A percentile compares a stretch with the other conserved stretches of the same genome.
Evolutionary conservation across 2,329 filamentous ascomycete species (phyloP).

Genomic region (Scedosporium apiospermum): DNA sequence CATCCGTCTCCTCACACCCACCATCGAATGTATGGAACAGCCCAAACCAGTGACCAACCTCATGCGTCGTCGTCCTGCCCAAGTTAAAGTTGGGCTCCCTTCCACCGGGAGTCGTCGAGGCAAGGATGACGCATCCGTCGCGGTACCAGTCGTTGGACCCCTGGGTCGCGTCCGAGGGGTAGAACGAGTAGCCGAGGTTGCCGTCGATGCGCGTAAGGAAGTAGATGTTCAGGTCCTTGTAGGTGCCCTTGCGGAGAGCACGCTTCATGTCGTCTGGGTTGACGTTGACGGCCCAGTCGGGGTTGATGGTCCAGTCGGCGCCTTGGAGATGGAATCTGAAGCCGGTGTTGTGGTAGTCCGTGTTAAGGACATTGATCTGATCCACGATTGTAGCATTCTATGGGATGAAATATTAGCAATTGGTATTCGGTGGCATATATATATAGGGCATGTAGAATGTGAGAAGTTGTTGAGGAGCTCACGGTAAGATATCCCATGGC

Average conservation of each 20-base stretch:
- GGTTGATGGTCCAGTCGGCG: slow-evolving; percentile 36
- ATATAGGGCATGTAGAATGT: not conserved
- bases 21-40: slow-evolving; percentile 32
- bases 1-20: slow-evolving; percentile 17
- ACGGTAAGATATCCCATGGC: not conserved
- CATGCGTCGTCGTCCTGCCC: slow-evolving; percentile 20
- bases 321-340: slow-evolving; percentile 34
- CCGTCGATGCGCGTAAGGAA: slow-evolving; percentile 20
- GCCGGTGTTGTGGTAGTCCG: slow-evolving; percentile 30
- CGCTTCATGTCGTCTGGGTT: slow-evolving; percentile 33
- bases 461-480: not conserved
- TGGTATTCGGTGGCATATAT: not conserved
- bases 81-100: slow-evolving; percentile 20
- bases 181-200: slow-evolving; percentile 36
- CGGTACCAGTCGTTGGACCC: slow-evolving; percentile 17
- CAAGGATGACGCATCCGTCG: slow-evolving; percentile 30
- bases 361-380: slow-evolving; percentile 37
- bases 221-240: slow-evolving; percentile 27
- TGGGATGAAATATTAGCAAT: not conserved
- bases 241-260: slow-evolving; percentile 33
- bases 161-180: slow-evolving; percentile 21
- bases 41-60: slow-evolving; percentile 33
- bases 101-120: slow-evolving; percentile 27
- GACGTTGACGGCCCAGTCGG: slow-evolving; percentile 31
- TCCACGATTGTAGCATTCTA: slow-evolving; percentile 24